Evolutionary conservation across 1,284 basidiomycete species (phyloP).

Genomic region (Puccinia novopanici): DNA sequence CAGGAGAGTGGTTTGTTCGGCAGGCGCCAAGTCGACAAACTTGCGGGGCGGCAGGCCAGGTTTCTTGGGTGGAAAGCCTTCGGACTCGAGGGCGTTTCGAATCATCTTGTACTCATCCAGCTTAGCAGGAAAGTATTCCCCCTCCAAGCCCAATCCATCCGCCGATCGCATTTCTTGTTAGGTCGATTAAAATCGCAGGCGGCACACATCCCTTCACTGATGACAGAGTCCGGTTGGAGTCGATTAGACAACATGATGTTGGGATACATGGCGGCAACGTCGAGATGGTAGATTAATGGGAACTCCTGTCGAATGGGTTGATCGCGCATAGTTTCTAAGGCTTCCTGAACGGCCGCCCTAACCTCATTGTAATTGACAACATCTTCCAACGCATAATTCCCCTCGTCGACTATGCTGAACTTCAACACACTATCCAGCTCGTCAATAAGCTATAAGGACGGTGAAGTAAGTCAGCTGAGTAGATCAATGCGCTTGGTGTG

Average conservation of each 20-base stretch:
- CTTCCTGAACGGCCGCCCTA: conserved; percentile 73
- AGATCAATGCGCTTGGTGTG: background rate
- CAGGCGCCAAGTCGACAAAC: conserved; percentile 79
- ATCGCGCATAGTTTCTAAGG: conserved; percentile 87
- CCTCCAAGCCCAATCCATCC: conserved; percentile 97
- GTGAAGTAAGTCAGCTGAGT: conserved; percentile 16
- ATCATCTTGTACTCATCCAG: conserved; percentile 99
- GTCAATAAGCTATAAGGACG: conserved; percentile 73
- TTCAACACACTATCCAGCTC: conserved; percentile 87
- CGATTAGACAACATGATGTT: conserved; percentile 99
- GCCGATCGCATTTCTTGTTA: conserved; percentile 89
- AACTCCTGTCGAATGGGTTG: conserved; percentile 83
- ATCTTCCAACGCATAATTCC: conserved; percentile 73
- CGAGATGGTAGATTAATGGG: conserved; percentile 96
- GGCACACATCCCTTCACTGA: conserved; percentile 93
- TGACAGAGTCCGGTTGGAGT: conserved; percentile 95
- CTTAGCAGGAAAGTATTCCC: conserved; percentile 97
- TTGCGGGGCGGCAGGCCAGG: conserved; percentile 74
- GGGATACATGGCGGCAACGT: conserved; percentile 99
- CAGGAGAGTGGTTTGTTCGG: conserved; percentile 86
- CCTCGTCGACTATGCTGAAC: conserved; percentile 89
- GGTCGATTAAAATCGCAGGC: conserved; percentile 98
- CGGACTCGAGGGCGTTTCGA: conserved; percentile 91
- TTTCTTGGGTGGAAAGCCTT: conserved; percentile 81
- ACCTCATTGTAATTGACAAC: conserved; percentile 97